phyloP scores from a whole-genome alignment of 495 filamentous ascomycete species.

The Aspergillus ellipticus region DNA sequence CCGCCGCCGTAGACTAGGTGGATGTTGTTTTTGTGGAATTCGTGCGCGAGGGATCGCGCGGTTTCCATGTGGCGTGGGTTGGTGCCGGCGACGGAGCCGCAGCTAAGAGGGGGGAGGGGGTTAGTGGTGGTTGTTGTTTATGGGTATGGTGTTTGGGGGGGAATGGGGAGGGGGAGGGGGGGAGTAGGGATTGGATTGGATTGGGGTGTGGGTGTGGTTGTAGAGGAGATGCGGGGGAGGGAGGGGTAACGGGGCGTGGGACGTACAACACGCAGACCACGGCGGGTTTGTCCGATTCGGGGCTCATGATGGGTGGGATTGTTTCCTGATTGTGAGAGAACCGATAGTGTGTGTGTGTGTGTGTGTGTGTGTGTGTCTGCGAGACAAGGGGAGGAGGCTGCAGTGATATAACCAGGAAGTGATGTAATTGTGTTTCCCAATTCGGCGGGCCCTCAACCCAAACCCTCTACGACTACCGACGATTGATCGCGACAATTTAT shows the following conservation, averaged over 20 bases:
- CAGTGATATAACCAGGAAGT: no score
- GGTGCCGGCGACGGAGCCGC: slow-evolving; percentile 58
- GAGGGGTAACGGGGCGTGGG: slow-evolving; percentile 12
- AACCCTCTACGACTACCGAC: no score
- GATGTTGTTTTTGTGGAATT: slow-evolving; percentile 71
- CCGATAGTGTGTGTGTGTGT: no score
- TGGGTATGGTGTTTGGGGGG: not conserved
- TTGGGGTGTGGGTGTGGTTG: no score
- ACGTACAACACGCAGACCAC: slow-evolving; percentile 82
- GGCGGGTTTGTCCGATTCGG: slow-evolving; percentile 39
- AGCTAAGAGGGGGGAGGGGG: slow-evolving; percentile 39
- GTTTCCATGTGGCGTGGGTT: slow-evolving; percentile 63
- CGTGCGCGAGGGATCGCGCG: slow-evolving; percentile 68
- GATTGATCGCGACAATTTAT: no score
- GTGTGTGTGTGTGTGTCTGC: no score
- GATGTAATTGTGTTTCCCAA: not conserved
- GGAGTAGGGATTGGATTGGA: not conserved
- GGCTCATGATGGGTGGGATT: slow-evolving; percentile 28
- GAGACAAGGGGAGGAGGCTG: no score
- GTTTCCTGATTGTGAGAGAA: no score
- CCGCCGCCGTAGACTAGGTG: slow-evolving; percentile 91
- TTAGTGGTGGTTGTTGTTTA: not conserved
- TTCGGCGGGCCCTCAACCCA: not conserved
- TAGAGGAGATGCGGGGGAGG: not conserved
- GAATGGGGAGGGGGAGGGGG: not conserved